Percentiles rank a stretch among this genome's conserved stretches.
These are phyloP conservation scores for Trichoderma koningiopsis DNA, from an alignment of 2,329 filamentous ascomycete species.

Conservation along the genomic window DNA sequence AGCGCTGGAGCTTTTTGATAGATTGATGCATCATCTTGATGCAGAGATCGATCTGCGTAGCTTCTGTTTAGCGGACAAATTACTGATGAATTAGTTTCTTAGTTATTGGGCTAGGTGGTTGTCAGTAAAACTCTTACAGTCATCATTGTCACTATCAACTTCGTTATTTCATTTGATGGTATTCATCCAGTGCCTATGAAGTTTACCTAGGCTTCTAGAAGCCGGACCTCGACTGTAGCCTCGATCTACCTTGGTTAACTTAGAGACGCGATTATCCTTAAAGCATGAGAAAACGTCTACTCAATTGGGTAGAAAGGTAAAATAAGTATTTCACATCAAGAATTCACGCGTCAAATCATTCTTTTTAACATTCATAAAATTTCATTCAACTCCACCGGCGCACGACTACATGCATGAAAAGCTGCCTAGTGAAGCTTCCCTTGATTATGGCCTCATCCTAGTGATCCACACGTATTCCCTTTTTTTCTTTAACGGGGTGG, in stretches of 20 bases:
- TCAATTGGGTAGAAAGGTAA: not conserved
- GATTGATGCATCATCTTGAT: not conserved
- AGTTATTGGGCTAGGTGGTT: too few species aligned
- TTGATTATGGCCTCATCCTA: slow-evolving; percentile 43
- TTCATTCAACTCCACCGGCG: slow-evolving; percentile 41
- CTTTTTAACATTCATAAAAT: slow-evolving; percentile 39
- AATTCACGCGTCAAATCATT: not conserved
- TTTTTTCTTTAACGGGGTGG: slow-evolving; percentile 35
- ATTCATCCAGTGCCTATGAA: too few species aligned
- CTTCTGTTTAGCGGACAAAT: not conserved
- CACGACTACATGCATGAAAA: slow-evolving; percentile 49
- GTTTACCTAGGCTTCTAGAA: not conserved
- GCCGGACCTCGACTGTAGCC: not conserved
- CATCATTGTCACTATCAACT: not conserved
- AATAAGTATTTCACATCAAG: not conserved
- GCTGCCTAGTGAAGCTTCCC: slow-evolving; percentile 42
- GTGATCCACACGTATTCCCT: slow-evolving; percentile 35
- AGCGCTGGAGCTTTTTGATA: not conserved
- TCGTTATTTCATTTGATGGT: not conserved
- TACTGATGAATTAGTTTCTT: too few species aligned
- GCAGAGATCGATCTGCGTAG: not conserved
- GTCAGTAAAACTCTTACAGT: too few species aligned
- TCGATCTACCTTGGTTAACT: not conserved
- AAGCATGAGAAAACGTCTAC: not conserved
- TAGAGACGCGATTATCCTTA: not conserved